These are phyloP conservation scores for Nicotiana otophora DNA, from an alignment of 257 asterid genomes.

Conservation along the genomic window DNA sequence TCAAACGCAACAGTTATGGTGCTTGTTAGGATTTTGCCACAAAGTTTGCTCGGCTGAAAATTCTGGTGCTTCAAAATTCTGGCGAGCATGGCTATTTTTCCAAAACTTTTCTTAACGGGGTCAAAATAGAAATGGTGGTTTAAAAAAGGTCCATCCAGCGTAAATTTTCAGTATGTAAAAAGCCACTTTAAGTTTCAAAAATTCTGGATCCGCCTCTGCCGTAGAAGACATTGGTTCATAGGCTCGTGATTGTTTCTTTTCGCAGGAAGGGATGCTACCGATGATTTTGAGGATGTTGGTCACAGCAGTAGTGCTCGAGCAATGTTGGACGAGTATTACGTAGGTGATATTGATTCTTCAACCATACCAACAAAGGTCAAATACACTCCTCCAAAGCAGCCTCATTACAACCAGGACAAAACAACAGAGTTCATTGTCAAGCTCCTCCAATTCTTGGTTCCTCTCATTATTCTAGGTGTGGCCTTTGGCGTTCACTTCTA, in stretches of 20 bases:
- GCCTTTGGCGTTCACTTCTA: constrained; percentile 67
- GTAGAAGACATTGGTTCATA: not conserved
- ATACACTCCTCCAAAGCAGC: constrained; percentile 50
- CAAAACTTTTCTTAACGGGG: too few relatives aligned
- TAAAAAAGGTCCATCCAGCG: too few relatives aligned
- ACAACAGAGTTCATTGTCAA: constrained; percentile 52
- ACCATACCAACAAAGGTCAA: constrained; percentile 35
- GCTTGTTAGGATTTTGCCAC: too few relatives aligned
- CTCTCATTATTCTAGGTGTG: constrained; percentile 54
- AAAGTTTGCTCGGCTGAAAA: too few relatives aligned
- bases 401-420: constrained; percentile 49
- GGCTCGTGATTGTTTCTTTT: not conserved
- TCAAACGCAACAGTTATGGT: too few relatives aligned
- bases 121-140: too few relatives aligned
- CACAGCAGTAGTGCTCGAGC: constrained; percentile 52
- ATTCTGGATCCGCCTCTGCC: too few relatives aligned
- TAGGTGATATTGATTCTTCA: constrained; percentile 49
- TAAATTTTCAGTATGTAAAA: too few relatives aligned
- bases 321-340: constrained; percentile 41
- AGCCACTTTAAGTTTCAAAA: too few relatives aligned
- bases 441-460: constrained; percentile 78
- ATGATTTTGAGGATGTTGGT: constrained; percentile 63
- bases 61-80: too few relatives aligned
- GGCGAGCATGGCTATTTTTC: too few relatives aligned
- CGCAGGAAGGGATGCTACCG: constrained; percentile 77